phyloP scores from a whole-genome alignment of 2,329 filamentous ascomycete genomes.

The Penicillium hesseltinei region DNA sequence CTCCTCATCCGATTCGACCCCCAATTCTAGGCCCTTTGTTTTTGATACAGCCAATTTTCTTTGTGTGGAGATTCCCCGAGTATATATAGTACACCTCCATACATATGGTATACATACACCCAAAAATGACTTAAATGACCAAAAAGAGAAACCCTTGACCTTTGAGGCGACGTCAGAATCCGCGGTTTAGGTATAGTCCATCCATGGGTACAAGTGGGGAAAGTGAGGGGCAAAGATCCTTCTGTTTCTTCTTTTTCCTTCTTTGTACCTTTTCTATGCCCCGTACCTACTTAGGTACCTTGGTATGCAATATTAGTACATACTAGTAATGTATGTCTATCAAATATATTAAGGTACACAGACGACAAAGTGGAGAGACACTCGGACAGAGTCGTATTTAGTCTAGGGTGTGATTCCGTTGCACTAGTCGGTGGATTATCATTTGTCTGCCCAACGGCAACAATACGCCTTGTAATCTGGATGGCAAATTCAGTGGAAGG shows the following conservation, averaged over 20 bases:
- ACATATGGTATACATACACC: not conserved
- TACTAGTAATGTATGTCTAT: too few relatives aligned
- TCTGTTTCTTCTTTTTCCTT: conserved; percentile 1
- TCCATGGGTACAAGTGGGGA: not conserved
- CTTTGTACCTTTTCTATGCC: not conserved
- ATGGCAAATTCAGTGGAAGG: not conserved
- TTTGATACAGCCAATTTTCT: not conserved
- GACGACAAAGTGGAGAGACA: not conserved
- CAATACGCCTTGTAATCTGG: not conserved
- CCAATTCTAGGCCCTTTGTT: not conserved
- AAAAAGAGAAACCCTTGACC: not conserved
- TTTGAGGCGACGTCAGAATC: conserved; percentile 6
- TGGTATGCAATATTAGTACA: too few relatives aligned
- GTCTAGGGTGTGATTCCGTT: conserved; percentile 2
- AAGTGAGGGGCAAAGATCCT: conserved; percentile 2
- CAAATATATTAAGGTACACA: not conserved
- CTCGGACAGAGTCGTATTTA: conserved; percentile 3
- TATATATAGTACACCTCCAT: not conserved
- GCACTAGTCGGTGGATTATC: conserved; percentile 2
- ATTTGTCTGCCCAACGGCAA: conserved; percentile 11
- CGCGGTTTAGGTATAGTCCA: not conserved
- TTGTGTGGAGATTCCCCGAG: not conserved
- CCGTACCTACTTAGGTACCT: too few relatives aligned
- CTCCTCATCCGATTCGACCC: too few relatives aligned
- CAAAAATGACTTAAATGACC: too few relatives aligned